A percentile compares a stretch with the other conserved stretches of the same genome.
Conservation (phyloP, 106 monocot genomes). For the Acorus gramineus region DNA sequence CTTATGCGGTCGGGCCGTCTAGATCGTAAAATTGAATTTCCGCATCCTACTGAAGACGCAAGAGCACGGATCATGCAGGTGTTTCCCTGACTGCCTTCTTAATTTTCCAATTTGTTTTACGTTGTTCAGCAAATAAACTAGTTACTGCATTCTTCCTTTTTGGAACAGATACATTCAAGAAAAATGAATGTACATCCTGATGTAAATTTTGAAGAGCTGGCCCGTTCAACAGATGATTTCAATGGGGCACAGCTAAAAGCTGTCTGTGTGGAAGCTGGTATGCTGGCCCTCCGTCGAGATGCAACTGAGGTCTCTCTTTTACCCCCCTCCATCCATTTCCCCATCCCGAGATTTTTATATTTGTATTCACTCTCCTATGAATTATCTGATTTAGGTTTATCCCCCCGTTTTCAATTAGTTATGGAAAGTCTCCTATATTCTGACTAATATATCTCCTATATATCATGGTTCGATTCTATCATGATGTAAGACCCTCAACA, state of each 20-base stretch:
- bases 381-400: background rate
- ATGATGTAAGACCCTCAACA: too few relatives aligned
- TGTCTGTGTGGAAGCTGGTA: constrained; percentile 92
- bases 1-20: constrained; percentile 85
- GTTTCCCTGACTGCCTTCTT: background rate
- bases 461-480: too few relatives aligned
- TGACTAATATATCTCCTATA: too few relatives aligned
- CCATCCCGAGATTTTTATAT: too few relatives aligned
- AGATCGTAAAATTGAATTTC: constrained; percentile 95
- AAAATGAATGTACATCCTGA: constrained; percentile 96
- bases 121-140: background rate
- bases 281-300: constrained; percentile 85
- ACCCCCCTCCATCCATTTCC: too few relatives aligned
- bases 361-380: too few relatives aligned
- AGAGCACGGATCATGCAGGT: constrained; percentile 88
- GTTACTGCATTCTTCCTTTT: background rate
- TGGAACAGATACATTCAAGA: constrained; percentile 83
- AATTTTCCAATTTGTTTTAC: background rate
- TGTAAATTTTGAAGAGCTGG: constrained; percentile 96
- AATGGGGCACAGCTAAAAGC: constrained; percentile 95
- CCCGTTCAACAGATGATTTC: constrained; percentile 86
- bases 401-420: background rate
- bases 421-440: background rate
- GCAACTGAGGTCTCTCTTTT: constrained; percentile 61
- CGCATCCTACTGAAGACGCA: constrained; percentile 88